Base-by-base conservation (phyloP, 2,329 filamentous ascomycete species). In the Ophiostoma sp. region DNA sequence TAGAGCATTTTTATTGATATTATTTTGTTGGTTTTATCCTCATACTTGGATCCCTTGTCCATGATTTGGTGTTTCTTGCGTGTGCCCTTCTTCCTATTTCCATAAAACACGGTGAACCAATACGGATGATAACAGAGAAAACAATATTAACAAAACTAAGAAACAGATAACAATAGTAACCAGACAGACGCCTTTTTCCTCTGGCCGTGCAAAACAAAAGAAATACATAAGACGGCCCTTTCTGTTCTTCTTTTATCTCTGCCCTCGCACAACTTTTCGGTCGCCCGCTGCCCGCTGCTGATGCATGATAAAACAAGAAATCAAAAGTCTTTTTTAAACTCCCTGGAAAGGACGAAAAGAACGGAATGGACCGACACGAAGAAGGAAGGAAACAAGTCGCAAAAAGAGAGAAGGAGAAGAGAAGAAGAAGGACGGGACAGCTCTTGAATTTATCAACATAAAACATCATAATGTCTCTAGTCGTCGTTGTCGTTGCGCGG, bases 401-500 rank as follows among this genome's bases (percentile, higher is more conserved):
- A 27, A 27, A 27, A 27, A 27, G 27, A 27, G 27, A 27, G 27
- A 27, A 27, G 27, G 49, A 55, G 12, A n/a, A 55, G 12, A n/a
- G 9, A 62, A 52, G 14, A 62, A 49, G 41, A 49, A 66, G 45
- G 44, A 52, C 67, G 41, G 3, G 64, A 52, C 14, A 55, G 49
- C 49, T 36, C 49, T 27, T 55, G 27, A 55, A 55, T 27, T 47
- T 47, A 47, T 36, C 49, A 55, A 55, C 49, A 42, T 36, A 44
- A 65, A 64, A 63, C 44, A 18, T 47, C 44, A 55, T 8, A 45
- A 45, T 55, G 55, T 18, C 1, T 52, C 45, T 77, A 78, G 80
- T 70, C 86, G 74, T 87, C 84, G 73, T 86, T 84, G 74, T 86
- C 83, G 71, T 87, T 83, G 72, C 81, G 83, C 62, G 75, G 75